phyloP scores from a whole-genome alignment of 768 basidiomycete species.

The Podaxis pistillaris region DNA sequence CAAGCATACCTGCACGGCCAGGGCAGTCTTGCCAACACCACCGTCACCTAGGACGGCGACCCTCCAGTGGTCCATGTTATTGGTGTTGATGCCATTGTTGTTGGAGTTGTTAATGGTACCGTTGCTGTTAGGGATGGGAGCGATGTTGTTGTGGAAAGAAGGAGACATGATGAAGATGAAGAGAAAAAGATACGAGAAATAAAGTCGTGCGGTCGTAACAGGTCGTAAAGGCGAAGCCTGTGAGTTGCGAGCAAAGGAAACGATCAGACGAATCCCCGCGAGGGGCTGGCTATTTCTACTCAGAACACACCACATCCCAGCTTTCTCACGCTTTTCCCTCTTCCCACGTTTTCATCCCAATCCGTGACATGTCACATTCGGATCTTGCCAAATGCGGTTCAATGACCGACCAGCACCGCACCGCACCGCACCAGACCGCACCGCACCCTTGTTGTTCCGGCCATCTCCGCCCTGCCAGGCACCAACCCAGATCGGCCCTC shows the following conservation, averaged over 20 bases:
- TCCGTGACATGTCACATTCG: constrained; percentile 13
- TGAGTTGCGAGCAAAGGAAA: constrained; percentile 15
- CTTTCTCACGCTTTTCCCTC: constrained; percentile 13
- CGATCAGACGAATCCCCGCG: constrained; percentile 20
- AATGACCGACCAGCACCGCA: constrained; percentile 2
- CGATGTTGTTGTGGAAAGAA: constrained; percentile 17
- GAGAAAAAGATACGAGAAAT: constrained; percentile 41
- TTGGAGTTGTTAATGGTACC: constrained; percentile 6
- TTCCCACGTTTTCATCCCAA: constrained; percentile 14
- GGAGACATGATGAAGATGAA: constrained; percentile 30
- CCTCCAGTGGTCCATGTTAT: constrained; percentile 86
- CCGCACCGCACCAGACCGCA: background rate
- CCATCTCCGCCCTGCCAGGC: constrained; percentile 15
- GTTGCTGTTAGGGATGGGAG: constrained; percentile 11
- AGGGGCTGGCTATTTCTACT: constrained; percentile 13
- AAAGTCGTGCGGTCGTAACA: constrained; percentile 52
- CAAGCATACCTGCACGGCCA: constrained; percentile 85
- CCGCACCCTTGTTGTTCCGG: constrained; percentile 9
- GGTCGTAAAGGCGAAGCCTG: constrained; percentile 42
- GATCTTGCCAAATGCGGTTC: constrained; percentile 1
- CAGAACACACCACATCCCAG: constrained; percentile 11
- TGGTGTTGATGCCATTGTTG: constrained; percentile 11
- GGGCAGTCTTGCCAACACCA: constrained; percentile 95
- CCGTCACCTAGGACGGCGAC: constrained; percentile 96
- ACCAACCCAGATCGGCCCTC: constrained; percentile 6